Percentiles rank a stretch among this genome's conserved stretches.
These are phyloP conservation scores for Yamadazyma olivae DNA, from an alignment of 805 yeast genomes.

Conservation along the genomic window DNA sequence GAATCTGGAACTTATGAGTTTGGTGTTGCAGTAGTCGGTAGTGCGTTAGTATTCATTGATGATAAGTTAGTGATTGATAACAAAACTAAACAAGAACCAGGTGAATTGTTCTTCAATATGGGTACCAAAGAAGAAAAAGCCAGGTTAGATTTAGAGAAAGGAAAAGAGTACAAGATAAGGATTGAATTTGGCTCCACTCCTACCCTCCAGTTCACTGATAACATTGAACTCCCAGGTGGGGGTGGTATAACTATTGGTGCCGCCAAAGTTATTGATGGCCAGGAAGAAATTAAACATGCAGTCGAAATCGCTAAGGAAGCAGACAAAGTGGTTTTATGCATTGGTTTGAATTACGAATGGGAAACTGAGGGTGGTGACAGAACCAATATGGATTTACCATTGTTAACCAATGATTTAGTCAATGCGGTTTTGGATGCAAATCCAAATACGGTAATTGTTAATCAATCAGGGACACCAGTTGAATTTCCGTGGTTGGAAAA, in stretches of 20 bases:
- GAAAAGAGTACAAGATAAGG: slow-evolving; percentile 39
- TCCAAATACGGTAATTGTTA: slow-evolving; percentile 28
- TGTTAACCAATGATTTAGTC: slow-evolving; percentile 18
- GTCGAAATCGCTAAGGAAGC: slow-evolving; percentile 21
- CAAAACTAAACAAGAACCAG: slow-evolving; percentile 46
- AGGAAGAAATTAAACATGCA: slow-evolving; percentile 24
- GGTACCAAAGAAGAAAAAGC: slow-evolving; percentile 49
- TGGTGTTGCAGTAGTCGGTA: slow-evolving; percentile 50
- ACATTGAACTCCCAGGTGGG: slow-evolving; percentile 11
- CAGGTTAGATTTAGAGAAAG: slow-evolving; percentile 35
- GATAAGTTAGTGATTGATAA: slow-evolving; percentile 53
- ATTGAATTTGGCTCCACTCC: slow-evolving; percentile 58
- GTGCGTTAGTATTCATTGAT: slow-evolving; percentile 52
- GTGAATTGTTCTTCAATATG: slow-evolving; percentile 47
- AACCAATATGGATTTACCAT: slow-evolving; percentile 24
- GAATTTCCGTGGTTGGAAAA: slow-evolving; percentile 26
- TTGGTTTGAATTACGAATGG: slow-evolving; percentile 27
- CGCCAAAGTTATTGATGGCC: slow-evolving; percentile 20
- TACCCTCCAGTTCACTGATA: slow-evolving; percentile 10
- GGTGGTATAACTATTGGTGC: slow-evolving; percentile 23
- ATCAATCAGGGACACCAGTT: slow-evolving; percentile 33
- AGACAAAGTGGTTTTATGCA: slow-evolving; percentile 26
- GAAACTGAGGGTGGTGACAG: slow-evolving; percentile 32
- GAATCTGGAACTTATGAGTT: slow-evolving; percentile 47
- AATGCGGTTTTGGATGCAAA: slow-evolving; percentile 23